Conservation (phyloP, 2,329 filamentous ascomycete species). For the Cadophora sp. region DNA sequence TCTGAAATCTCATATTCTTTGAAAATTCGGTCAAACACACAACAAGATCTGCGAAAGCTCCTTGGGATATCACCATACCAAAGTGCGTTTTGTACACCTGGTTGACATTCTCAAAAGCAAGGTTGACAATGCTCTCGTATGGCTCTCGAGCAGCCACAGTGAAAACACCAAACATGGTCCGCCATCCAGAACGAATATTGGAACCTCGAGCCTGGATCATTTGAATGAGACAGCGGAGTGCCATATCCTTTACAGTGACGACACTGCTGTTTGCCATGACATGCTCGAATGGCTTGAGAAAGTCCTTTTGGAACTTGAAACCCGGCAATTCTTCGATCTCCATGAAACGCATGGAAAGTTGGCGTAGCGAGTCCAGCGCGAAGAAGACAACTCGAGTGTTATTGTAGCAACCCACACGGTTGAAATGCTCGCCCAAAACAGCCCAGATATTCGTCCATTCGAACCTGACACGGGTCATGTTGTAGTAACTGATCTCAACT, state of each 20-base stretch:
- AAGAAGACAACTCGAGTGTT: slow-evolving; percentile 99
- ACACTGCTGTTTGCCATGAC: slow-evolving; percentile 93
- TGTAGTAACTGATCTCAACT: slow-evolving; percentile 99
- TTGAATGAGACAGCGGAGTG: slow-evolving; percentile 92
- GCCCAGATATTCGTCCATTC: slow-evolving; percentile 99
- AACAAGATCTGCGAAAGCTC: slow-evolving; percentile 93
- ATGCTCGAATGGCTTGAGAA: slow-evolving; percentile 97
- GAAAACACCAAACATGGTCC: slow-evolving; percentile 99
- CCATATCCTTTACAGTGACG: slow-evolving; percentile 96
- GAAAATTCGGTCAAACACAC: slow-evolving; percentile 98
- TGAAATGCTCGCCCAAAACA: slow-evolving; percentile 97
- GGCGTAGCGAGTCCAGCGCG: slow-evolving; percentile 90
- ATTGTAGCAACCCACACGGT: slow-evolving; percentile 93
- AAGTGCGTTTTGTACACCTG: slow-evolving; percentile 97
- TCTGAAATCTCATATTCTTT: slow-evolving; percentile 98
- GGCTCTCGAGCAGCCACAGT: slow-evolving; percentile 93
- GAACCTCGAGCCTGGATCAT: slow-evolving; percentile 98
- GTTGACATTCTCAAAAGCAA: slow-evolving; percentile 95
- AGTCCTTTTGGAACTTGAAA: slow-evolving; percentile 99
- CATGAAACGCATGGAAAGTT: slow-evolving; percentile 98
- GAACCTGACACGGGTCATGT: slow-evolving; percentile 97
- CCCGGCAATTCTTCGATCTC: slow-evolving; percentile 96
- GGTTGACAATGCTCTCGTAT: slow-evolving; percentile 93
- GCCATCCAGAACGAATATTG: slow-evolving; percentile 97
- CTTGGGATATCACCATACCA: slow-evolving; percentile 93